Evolutionary conservation across 2,329 filamentous ascomycete species (phyloP).

Genomic region (Cladophialophora yegresii): DNA sequence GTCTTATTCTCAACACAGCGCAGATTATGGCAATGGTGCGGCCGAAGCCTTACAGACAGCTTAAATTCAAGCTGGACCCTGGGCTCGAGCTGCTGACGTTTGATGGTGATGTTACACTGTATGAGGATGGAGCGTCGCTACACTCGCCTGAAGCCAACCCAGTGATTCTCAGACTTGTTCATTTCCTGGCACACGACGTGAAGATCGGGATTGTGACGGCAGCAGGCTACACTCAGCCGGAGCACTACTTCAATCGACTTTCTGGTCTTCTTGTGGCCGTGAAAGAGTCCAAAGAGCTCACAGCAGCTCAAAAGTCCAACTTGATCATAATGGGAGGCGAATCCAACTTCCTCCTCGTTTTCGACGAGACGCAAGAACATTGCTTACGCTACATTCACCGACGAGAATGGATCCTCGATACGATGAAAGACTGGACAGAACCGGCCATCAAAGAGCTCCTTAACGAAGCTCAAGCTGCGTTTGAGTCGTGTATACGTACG

Average conservation of each 20-base stretch:
- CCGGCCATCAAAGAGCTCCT: constrained; percentile 76
- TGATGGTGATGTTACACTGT: constrained; percentile 95
- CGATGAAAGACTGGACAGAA: constrained; percentile 56
- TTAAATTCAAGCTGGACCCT: constrained; percentile 49
- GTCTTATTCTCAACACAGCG: constrained; percentile 89
- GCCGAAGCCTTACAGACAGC: constrained; percentile 29
- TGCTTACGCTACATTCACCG: constrained; percentile 66
- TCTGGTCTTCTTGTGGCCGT: constrained; percentile 84
- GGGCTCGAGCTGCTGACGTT: constrained; percentile 86
- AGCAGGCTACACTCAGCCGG: constrained; percentile 86
- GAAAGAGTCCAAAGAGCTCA: constrained; percentile 61
- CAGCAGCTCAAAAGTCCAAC: constrained; percentile 69
- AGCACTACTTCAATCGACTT: constrained; percentile 82
- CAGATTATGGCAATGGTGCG: constrained; percentile 89
- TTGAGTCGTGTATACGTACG: constrained; percentile 76
- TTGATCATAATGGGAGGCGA: constrained; percentile 94
- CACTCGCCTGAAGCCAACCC: constrained; percentile 66
- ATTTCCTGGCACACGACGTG: constrained; percentile 74
- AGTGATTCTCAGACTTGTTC: constrained; percentile 68
- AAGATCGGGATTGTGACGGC: constrained; percentile 95
- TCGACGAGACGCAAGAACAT: constrained; percentile 63
- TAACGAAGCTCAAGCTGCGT: constrained; percentile 81
- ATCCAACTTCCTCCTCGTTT: constrained; percentile 91
- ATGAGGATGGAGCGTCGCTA: constrained; percentile 83
- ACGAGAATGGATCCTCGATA: constrained; percentile 61